A percentile compares a stretch with the other conserved stretches of the same genome.
Evolutionary conservation across 371 early-diverging fungal genomes (phyloP).

Genomic region (Mortierella sp.): DNA sequence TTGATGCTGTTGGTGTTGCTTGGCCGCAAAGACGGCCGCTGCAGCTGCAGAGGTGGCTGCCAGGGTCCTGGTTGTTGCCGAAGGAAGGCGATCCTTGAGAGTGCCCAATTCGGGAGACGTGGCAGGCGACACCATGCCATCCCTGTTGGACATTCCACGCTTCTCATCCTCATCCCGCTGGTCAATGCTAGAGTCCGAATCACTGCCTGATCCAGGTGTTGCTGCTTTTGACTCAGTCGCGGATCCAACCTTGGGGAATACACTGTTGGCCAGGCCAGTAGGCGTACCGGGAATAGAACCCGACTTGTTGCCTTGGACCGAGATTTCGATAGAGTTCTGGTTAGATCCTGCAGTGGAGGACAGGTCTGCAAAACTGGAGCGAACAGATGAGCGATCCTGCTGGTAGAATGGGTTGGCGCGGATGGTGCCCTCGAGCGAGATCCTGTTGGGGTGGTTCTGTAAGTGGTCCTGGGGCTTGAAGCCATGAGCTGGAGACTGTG

Average conservation of each 20-base stretch:
- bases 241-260: neutral
- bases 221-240: neutral
- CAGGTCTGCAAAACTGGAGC: slow-evolving; percentile 40
- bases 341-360: slow-evolving; percentile 13
- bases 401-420: slow-evolving; percentile 57
- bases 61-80: slow-evolving; percentile 43
- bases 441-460: slow-evolving; percentile 44
- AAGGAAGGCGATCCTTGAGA: slow-evolving; percentile 44
- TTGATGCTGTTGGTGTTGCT: slow-evolving; percentile 21
- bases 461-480: slow-evolving; percentile 50
- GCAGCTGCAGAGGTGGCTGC: slow-evolving; percentile 38
- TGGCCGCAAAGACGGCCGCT: slow-evolving; percentile 23
- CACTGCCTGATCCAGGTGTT: slow-evolving; percentile 4
- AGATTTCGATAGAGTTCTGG: slow-evolving; percentile 22
- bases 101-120: slow-evolving; percentile 43
- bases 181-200: slow-evolving; percentile 23
- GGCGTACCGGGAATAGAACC: neutral
- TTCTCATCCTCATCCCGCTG: slow-evolving; percentile 8
- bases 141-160: neutral
- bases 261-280: neutral
- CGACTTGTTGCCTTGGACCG: neutral
- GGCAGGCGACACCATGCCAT: slow-evolving; percentile 39
- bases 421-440: slow-evolving; percentile 48
- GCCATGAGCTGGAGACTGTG: slow-evolving; percentile 24
- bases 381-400: slow-evolving; percentile 44